phyloP scores from a whole-genome alignment of 1,284 basidiomycete genomes.

The Dichomitus squalens region DNA sequence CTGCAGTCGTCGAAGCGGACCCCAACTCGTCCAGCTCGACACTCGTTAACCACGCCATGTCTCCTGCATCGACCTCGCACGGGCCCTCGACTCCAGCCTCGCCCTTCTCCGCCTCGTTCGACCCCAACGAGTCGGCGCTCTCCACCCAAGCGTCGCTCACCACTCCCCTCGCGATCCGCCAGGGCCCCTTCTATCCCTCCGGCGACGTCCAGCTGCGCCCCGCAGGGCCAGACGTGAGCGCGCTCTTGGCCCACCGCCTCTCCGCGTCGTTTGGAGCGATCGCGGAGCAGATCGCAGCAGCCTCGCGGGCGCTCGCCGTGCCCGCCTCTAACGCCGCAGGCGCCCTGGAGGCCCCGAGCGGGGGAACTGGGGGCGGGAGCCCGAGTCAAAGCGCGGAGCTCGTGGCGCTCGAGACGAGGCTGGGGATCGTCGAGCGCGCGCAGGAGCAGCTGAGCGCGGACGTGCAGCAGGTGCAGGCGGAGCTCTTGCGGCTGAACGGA shows the following conservation, averaged over 20 bases:
- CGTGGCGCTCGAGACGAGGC: slow-evolving; percentile 25
- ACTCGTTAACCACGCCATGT: slow-evolving; percentile 13
- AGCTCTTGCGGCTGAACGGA: slow-evolving; percentile 21
- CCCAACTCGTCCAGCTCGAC: slow-evolving; percentile 23
- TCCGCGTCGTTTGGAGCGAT: slow-evolving; percentile 41
- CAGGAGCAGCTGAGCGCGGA: slow-evolving; percentile 33
- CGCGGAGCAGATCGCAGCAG: slow-evolving; percentile 43
- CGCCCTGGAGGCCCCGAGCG: neutral
- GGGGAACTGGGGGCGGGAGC: neutral
- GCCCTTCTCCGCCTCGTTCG: slow-evolving; percentile 29
- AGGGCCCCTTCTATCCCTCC: slow-evolving; percentile 5
- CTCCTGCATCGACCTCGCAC: neutral
- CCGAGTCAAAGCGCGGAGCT: slow-evolving; percentile 7
- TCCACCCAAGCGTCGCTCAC: slow-evolving; percentile 1
- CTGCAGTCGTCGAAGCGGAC: slow-evolving; percentile 3
- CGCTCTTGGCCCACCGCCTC: slow-evolving; percentile 32
- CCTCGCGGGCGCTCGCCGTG: slow-evolving; percentile 41
- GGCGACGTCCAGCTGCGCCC: neutral
- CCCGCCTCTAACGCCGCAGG: slow-evolving; percentile 12
- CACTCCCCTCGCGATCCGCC: slow-evolving; percentile 10
- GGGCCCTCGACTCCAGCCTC: slow-evolving; percentile 6
- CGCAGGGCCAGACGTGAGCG: slow-evolving; percentile 4
- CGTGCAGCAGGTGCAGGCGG: slow-evolving; percentile 30
- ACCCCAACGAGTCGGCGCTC: slow-evolving; percentile 23
- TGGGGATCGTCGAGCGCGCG: slow-evolving; percentile 34